A percentile compares a stretch with the other conserved stretches of the same genome.
phyloP scores from a whole-genome alignment of 2,329 filamentous ascomycete species.

The Nemania sp. region DNA sequence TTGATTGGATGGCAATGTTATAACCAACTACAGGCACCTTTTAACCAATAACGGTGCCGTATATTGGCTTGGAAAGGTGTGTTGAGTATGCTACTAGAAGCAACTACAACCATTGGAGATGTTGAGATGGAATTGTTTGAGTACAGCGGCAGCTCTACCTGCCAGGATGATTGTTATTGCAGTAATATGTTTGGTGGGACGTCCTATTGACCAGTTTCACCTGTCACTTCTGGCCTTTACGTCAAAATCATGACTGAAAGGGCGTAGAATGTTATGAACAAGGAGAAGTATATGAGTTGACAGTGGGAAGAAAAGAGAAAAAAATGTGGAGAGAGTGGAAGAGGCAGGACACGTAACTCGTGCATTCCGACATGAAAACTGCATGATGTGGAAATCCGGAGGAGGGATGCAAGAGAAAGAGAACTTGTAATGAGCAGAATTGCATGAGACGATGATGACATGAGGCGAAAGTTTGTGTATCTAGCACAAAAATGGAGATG shows the following conservation, averaged over 20 bases:
- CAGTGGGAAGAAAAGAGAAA: not conserved
- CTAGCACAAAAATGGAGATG: no score
- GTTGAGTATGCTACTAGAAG: not conserved
- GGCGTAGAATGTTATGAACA: not conserved
- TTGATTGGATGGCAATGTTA: not conserved
- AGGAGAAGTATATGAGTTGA: not conserved
- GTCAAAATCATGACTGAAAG: not conserved
- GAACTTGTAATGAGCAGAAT: no score
- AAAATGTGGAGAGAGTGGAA: not conserved
- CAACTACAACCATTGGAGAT: constrained; percentile 3
- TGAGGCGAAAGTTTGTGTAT: no score
- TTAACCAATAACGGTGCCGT: not conserved
- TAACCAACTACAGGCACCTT: not conserved
- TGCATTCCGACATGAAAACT: not conserved
- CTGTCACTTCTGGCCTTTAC: not conserved
- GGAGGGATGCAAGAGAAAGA: no score
- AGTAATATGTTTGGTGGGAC: constrained; percentile 2
- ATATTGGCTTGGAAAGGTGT: not conserved
- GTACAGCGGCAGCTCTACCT: constrained; percentile 4
- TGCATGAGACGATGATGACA: no score
- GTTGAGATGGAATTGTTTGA: constrained; percentile 6
- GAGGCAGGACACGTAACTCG: not conserved
- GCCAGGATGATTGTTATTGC: not conserved
- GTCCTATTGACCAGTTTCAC: not conserved
- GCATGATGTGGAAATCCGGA: no score